These are phyloP conservation scores for Fusarium vanettenii DNA, from an alignment of 2,329 filamentous ascomycete species.

Conservation along the genomic window DNA sequence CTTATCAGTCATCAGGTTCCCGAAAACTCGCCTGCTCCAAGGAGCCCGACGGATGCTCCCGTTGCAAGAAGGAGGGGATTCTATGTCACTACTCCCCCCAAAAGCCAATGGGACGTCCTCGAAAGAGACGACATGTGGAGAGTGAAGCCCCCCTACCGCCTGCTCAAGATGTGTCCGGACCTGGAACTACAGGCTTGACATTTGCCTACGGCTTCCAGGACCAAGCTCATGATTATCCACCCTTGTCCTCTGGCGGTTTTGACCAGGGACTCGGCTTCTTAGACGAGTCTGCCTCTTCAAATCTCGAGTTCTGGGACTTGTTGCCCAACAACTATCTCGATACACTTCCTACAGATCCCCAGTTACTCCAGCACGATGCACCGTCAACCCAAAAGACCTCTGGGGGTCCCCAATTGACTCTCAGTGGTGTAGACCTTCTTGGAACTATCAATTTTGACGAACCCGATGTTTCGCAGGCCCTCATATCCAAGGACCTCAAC, in stretches of 20 bases:
- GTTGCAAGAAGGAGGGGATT: slow-evolving; percentile 68
- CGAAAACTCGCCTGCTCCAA: slow-evolving; percentile 75
- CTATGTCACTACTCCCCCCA: slow-evolving; percentile 71
- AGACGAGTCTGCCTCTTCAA: slow-evolving; percentile 40
- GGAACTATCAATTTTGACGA: slow-evolving; percentile 50
- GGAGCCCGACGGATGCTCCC: slow-evolving; percentile 67
- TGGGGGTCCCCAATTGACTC: slow-evolving; percentile 23
- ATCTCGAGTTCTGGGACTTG: slow-evolving; percentile 53
- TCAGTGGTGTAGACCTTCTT: slow-evolving; percentile 46
- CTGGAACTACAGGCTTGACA: background rate
- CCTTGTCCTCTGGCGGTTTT: slow-evolving; percentile 21
- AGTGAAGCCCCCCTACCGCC: slow-evolving; percentile 40
- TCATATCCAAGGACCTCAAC: slow-evolving; percentile 46
- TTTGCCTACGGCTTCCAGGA: background rate
- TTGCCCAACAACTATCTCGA: slow-evolving; percentile 44
- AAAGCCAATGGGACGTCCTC: slow-evolving; percentile 74
- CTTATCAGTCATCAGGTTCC: slow-evolving; percentile 58
- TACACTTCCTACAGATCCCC: slow-evolving; percentile 26
- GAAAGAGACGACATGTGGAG: slow-evolving; percentile 64
- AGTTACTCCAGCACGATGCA: slow-evolving; percentile 24
- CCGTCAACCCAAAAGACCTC: slow-evolving; percentile 7
- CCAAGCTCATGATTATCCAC: slow-evolving; percentile 15
- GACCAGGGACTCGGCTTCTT: slow-evolving; percentile 52
- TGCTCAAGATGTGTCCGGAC: background rate
- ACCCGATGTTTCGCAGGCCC: slow-evolving; percentile 38